phyloP scores from a whole-genome alignment of 139 green algal species.

The Yamagishiella unicocca region DNA sequence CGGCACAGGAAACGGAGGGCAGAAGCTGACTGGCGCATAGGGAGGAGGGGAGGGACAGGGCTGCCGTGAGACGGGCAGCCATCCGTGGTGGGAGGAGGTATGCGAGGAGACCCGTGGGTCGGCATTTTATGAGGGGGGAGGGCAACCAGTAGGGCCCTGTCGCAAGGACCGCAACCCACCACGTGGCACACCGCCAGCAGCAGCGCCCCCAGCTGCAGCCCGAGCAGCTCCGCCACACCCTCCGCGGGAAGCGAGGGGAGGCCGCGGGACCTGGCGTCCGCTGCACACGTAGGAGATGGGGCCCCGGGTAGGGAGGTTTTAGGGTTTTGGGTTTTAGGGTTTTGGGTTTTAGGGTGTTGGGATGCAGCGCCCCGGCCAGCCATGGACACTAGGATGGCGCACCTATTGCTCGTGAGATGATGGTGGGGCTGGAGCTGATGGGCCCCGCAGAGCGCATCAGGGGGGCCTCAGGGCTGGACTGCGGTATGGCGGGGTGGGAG shows the following conservation, averaged over 20 bases:
- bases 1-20: too few species aligned
- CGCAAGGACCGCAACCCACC: not conserved
- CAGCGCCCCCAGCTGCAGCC: conserved; percentile 14
- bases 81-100: too few species aligned
- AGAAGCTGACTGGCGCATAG: not conserved
- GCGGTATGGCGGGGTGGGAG: not conserved
- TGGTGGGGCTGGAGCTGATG: not conserved
- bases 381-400: not conserved
- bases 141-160: not conserved
- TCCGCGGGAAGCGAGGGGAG: not conserved
- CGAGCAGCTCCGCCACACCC: not conserved
- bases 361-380: too few species aligned
- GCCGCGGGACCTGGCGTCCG: not conserved
- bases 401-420: conserved; percentile 14
- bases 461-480: not conserved
- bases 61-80: not conserved
- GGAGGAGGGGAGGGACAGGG: not conserved
- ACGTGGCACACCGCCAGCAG: conserved; percentile 28
- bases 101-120: too few species aligned
- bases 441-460: not conserved
- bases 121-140: not conserved
- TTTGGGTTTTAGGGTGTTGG: too few species aligned
- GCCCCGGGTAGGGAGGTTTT: too few species aligned
- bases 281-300: not conserved
- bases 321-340: too few species aligned